Evolutionary conservation across 192 early-diverging fungal species (phyloP).

Genomic region (Podila horticola): DNA sequence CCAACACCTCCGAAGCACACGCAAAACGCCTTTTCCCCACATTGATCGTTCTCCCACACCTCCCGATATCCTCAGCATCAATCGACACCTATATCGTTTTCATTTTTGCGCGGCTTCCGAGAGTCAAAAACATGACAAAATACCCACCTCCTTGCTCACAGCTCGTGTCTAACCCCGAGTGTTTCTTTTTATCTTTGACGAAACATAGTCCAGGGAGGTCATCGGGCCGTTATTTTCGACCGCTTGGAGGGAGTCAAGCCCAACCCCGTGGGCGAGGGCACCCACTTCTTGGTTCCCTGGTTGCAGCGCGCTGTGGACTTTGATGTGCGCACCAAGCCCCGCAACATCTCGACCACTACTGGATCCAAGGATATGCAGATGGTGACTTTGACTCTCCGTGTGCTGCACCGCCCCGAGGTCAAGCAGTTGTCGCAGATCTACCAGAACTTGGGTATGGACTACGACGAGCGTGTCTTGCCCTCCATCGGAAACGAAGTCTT

Average conservation of each 20-base stretch:
- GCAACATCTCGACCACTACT: constrained; percentile 98
- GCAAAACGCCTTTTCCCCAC: too few species aligned
- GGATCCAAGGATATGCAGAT: constrained; percentile 99
- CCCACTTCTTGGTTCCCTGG: constrained; percentile 98
- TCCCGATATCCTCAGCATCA: too few species aligned
- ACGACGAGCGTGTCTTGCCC: constrained; percentile 97
- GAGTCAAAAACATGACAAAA: not conserved
- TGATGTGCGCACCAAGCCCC: constrained; percentile 95
- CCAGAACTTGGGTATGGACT: constrained; percentile 92
- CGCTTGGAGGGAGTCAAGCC: constrained; percentile 91
- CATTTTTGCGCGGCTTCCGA: not conserved
- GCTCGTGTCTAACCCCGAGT: not conserved
- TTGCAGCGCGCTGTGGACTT: constrained; percentile 89
- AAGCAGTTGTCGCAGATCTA: constrained; percentile 84
- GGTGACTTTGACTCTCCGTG: constrained; percentile 93
- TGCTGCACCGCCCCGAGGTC: constrained; percentile 88
- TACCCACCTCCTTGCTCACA: not conserved
- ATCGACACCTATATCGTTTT: too few species aligned
- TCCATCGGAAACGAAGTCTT: constrained; percentile 99
- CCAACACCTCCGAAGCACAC: too few species aligned
- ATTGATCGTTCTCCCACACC: too few species aligned
- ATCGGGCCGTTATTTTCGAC: constrained; percentile 98
- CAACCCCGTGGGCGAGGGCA: constrained; percentile 88
- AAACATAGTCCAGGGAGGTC: constrained; percentile 89
- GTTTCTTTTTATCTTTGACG: not conserved